A percentile compares a stretch with the other conserved stretches of the same genome.
Evolutionary conservation across 148 eudicot genomes (phyloP).

Genomic region (Agrostemma githago): DNA sequence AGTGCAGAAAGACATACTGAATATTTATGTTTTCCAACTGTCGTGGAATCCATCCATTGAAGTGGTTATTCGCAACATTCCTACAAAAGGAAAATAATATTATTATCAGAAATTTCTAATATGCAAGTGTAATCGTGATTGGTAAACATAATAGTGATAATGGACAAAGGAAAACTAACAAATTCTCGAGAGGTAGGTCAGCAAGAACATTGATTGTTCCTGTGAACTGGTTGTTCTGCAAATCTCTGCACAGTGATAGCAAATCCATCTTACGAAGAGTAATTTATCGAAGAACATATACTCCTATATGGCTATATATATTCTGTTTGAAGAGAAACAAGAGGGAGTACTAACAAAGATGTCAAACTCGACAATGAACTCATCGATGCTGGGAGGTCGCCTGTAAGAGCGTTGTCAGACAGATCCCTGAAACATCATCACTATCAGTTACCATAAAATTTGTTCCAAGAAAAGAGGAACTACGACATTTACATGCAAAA

Average conservation of each 20-base stretch:
- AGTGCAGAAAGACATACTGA: slow-evolving; percentile 47
- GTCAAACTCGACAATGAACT: slow-evolving; percentile 57
- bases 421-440: slow-evolving; percentile 57
- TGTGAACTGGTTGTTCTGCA: slow-evolving; percentile 93
- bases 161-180: slow-evolving; percentile 47
- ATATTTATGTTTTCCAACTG: slow-evolving; percentile 63
- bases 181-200: slow-evolving; percentile 63
- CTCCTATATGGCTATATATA: too few relatives aligned
- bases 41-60: slow-evolving; percentile 85
- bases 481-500: neutral
- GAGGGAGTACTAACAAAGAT: slow-evolving; percentile 50
- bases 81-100: slow-evolving; percentile 31
- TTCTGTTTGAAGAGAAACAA: neutral
- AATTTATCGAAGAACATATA: neutral
- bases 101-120: neutral
- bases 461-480: neutral
- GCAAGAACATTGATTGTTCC: slow-evolving; percentile 88
- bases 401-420: slow-evolving; percentile 59
- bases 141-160: neutral
- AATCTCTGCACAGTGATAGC: slow-evolving; percentile 47
- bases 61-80: slow-evolving; percentile 78
- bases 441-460: neutral
- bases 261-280: neutral
- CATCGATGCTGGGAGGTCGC: slow-evolving; percentile 64
- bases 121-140: neutral